Evolutionary conservation across 2,329 filamentous ascomycete genomes (phyloP).

Genomic region (Penicillium sp.): DNA sequence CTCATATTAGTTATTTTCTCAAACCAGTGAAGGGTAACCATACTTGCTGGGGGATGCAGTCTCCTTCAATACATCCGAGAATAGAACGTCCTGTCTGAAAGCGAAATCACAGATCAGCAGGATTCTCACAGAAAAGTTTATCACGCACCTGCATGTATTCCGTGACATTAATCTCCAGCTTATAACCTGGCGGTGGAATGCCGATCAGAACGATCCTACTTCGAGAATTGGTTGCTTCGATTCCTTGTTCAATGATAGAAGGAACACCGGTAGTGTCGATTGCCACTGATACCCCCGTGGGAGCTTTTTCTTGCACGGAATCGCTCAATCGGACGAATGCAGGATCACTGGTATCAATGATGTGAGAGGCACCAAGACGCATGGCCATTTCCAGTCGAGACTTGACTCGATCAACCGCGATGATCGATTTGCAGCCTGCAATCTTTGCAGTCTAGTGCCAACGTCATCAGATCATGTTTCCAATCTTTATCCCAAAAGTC

Average conservation of each 20-base stretch:
- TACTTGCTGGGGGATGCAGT: slow-evolving; percentile 9
- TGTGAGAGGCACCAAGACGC: slow-evolving; percentile 37
- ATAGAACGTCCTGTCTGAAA: slow-evolving; percentile 12
- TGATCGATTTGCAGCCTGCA: slow-evolving; percentile 33
- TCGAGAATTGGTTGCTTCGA: slow-evolving; percentile 29
- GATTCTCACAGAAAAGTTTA: not conserved
- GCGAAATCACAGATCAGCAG: not conserved
- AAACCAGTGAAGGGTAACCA: not conserved
- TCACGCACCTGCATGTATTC: slow-evolving; percentile 8
- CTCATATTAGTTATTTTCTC: not conserved
- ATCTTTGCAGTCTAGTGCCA: slow-evolving; percentile 45
- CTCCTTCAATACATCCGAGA: slow-evolving; percentile 17
- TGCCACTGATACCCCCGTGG: slow-evolving; percentile 11
- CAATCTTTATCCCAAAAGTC: not conserved
- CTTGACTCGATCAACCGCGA: slow-evolving; percentile 34
- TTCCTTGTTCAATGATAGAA: slow-evolving; percentile 12
- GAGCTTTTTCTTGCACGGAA: slow-evolving; percentile 4
- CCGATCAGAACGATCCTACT: slow-evolving; percentile 50
- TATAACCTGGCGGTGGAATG: slow-evolving; percentile 37
- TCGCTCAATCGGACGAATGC: slow-evolving; percentile 6
- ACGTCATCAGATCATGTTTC: not conserved
- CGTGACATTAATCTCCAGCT: slow-evolving; percentile 1
- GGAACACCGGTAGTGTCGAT: slow-evolving; percentile 20
- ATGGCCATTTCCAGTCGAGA: slow-evolving; percentile 34
- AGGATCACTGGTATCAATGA: slow-evolving; percentile 30